Conservation (phyloP, 495 filamentous ascomycete species). For the Echria macrotheca region DNA sequence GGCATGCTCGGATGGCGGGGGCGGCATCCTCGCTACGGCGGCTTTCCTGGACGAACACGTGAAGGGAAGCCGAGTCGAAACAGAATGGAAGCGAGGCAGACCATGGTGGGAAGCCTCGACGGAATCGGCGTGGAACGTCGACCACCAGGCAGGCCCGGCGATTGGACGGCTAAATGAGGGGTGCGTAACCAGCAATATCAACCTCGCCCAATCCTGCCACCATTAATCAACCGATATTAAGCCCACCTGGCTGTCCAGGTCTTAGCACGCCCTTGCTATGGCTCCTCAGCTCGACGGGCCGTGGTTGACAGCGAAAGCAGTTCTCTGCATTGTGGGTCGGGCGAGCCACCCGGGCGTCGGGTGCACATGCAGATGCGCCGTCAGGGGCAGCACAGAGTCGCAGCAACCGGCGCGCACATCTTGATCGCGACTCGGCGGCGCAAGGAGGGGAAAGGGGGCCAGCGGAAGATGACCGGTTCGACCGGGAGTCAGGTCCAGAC, state of each 20-base stretch:
- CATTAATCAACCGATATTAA: conserved; percentile 21
- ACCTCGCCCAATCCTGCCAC: conserved; percentile 14
- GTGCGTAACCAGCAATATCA: conserved; percentile 14
- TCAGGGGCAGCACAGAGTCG: too few species aligned
- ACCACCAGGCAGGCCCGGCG: not conserved
- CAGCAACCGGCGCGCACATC: not conserved
- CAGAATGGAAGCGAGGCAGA: conserved; percentile 13
- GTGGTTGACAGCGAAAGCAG: not conserved
- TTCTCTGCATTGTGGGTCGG: not conserved
- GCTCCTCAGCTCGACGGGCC: conserved; percentile 1
- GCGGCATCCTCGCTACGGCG: not conserved
- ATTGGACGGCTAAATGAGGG: conserved; percentile 26
- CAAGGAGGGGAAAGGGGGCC: too few species aligned
- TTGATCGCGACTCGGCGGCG: too few species aligned
- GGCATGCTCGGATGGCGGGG: not conserved
- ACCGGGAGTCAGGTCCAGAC: too few species aligned
- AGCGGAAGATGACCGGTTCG: too few species aligned
- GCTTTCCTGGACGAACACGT: conserved; percentile 3
- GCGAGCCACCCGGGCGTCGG: not conserved
- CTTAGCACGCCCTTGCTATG: conserved; percentile 10
- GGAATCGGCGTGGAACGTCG: not conserved
- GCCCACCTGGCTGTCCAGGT: conserved; percentile 1
- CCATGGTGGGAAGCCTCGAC: conserved; percentile 3
- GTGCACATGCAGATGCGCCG: too few species aligned
- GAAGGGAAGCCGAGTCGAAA: conserved; percentile 12